Evolutionary conservation across 352 stramenopile species (phyloP).

Genomic region (Phytophthora citricola): DNA sequence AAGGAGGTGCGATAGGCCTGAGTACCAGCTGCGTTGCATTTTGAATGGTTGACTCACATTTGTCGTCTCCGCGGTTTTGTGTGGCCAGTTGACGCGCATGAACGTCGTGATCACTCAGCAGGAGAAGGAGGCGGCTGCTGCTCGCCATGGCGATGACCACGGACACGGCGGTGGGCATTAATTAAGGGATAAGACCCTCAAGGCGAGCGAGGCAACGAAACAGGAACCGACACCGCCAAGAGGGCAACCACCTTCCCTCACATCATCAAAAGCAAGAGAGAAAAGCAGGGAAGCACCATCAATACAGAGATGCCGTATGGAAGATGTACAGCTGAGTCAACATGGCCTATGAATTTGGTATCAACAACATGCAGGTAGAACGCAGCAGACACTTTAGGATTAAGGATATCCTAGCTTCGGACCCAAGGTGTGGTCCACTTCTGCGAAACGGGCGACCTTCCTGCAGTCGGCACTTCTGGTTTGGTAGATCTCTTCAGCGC

Average conservation of each 20-base stretch:
- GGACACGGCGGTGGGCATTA: constrained; percentile 53
- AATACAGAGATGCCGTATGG: constrained; percentile 41
- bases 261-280: constrained; percentile 18
- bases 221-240: constrained; percentile 12
- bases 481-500: neutral
- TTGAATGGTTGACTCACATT: constrained; percentile 1
- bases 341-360: neutral
- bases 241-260: constrained; percentile 14
- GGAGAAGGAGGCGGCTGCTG: constrained; percentile 72
- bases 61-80: neutral
- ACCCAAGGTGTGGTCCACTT: constrained; percentile 5
- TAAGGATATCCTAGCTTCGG: neutral
- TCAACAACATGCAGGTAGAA: constrained; percentile 4
- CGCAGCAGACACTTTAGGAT: neutral
- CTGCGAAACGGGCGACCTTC: constrained; percentile 16
- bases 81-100: constrained; percentile 78
- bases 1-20: constrained; percentile 82
- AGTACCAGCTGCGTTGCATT: neutral
- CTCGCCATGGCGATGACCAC: constrained; percentile 46
- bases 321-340: constrained; percentile 24
- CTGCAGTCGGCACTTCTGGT: constrained; percentile 7
- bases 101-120: constrained; percentile 85
- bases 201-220: neutral
- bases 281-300: constrained; percentile 22
- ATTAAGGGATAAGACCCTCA: constrained; percentile 29